These are phyloP conservation scores for Podospora australis DNA, from an alignment of 495 filamentous ascomycete species.

Conservation along the genomic window DNA sequence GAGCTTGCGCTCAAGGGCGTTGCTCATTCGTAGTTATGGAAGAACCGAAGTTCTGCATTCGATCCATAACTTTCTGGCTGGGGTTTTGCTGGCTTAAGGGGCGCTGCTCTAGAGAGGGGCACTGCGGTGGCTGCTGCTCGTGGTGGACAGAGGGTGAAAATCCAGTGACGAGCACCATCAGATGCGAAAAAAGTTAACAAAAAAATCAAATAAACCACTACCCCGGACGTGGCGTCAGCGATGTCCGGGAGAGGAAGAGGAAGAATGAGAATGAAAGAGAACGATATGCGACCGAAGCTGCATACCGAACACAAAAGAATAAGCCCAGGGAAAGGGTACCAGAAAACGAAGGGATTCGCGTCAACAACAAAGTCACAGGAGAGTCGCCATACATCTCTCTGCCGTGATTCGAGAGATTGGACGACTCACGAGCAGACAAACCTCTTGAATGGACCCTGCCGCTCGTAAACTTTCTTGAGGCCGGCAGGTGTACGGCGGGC, in stretches of 20 bases:
- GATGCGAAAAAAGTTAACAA: slow-evolving; percentile 6
- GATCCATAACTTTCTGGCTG: slow-evolving; percentile 27
- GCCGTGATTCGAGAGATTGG: slow-evolving; percentile 10
- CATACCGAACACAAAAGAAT: slow-evolving; percentile 4
- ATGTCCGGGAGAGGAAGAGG: no score
- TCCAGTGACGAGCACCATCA: slow-evolving; percentile 26
- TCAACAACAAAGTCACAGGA: no score
- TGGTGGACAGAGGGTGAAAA: slow-evolving; percentile 16
- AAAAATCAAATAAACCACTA: no score
- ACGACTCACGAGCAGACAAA: not conserved
- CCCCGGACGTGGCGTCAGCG: no score
- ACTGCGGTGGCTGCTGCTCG: slow-evolving; percentile 24
- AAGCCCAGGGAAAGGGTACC: no score
- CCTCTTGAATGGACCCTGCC: not conserved
- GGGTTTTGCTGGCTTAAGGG: no score
- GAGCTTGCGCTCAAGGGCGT: slow-evolving; percentile 10
- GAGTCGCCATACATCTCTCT: not conserved
- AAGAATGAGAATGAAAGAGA: no score
- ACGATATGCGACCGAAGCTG: slow-evolving; percentile 7
- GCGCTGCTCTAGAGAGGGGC: slow-evolving; percentile 19
- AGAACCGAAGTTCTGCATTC: slow-evolving; percentile 14
- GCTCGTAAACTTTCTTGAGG: no score
- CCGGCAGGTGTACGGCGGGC: no score
- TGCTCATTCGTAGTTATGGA: slow-evolving; percentile 18
- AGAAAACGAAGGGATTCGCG: slow-evolving; percentile 16